Evolutionary conservation across 768 basidiomycete species (phyloP).

Genomic region (Cystofilobasidium ferigula): DNA sequence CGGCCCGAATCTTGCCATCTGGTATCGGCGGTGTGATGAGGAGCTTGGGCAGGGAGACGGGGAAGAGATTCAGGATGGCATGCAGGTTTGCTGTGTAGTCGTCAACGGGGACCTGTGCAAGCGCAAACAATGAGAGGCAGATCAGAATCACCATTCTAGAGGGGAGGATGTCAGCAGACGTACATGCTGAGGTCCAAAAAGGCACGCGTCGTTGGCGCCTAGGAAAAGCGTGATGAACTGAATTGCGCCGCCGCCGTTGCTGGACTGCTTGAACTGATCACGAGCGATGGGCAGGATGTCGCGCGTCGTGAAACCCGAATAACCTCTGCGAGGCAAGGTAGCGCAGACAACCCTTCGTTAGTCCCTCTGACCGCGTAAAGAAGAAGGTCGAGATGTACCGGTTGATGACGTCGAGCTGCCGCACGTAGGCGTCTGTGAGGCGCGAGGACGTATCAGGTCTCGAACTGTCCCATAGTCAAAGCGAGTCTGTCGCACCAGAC

Average conservation of each 20-base stretch:
- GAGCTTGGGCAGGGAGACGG: constrained; percentile 4
- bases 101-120: background rate
- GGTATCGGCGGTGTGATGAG: constrained; percentile 24
- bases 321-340: constrained; percentile 13
- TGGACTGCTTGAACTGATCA: background rate
- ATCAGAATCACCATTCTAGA: too few relatives aligned
- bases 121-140: too few relatives aligned
- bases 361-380: too few relatives aligned
- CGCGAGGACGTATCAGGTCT: background rate
- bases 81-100: constrained; percentile 7
- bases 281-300: constrained; percentile 14
- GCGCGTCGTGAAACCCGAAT: constrained; percentile 37
- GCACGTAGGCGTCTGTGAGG: constrained; percentile 1
- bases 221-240: constrained; percentile 9
- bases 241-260: background rate
- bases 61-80: constrained; percentile 9
- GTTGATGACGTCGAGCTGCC: constrained; percentile 44
- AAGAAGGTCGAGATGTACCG: constrained; percentile 45
- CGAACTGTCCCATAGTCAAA: too few relatives aligned
- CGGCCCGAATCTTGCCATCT: background rate
- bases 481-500: background rate
- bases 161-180: background rate
- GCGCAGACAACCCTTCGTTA: too few relatives aligned
- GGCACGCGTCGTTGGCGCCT: constrained; percentile 15
- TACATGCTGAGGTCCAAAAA: constrained; percentile 8